Evolutionary conservation across 129 eudicot genomes (phyloP), one percentile per base, ranked within the genome.

Genomic region (Chrysanthemum seticuspe): DNA sequence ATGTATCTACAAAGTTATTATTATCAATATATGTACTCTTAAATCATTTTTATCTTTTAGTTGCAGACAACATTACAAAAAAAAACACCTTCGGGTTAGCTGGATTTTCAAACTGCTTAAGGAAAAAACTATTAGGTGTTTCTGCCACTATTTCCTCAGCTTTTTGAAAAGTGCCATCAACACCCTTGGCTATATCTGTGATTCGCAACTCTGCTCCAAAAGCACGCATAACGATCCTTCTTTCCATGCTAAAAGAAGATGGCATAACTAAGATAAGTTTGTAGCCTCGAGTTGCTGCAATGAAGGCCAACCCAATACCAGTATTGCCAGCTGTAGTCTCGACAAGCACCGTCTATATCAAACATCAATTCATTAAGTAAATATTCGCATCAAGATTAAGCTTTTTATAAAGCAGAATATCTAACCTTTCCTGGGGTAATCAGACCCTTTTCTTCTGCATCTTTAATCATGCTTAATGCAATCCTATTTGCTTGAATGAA

Each of bases 271-370:
- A 56, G 18, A 74, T 78, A 48, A 90, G 89, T 68, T 81, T 83
- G 78, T 90, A 90, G 70, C 89, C 87, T 81, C 73, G 79, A 57
- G 65, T 62, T 68, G 96, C 96, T n/a, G 93, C 94, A 62, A 87
- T 67, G 76, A 74, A 87, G 31, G 91, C 96, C 69, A 90, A 80
- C 67, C 93, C 96, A 51, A 90, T 90, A 23, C 96, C 96, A 14
- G 91, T 87, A 68, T 88, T 90, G 21, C 97, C 97, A 50, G 87
- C 73, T n/a, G 91, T 87, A 31, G 67, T 74, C 79, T 90, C 97
- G 36, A 90, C 58, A 25, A 89, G 88, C 23, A 84, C 86, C 13
- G 89, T 80, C 96, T 89, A 70, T 31, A 51, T 15, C 31, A 50
- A 62, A 62, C 13, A 70, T 21, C 13, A 29, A 11, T 44, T 6